phyloP scores from a whole-genome alignment of 2,329 filamentous ascomycete genomes.

The Juglanconis juglandina region DNA sequence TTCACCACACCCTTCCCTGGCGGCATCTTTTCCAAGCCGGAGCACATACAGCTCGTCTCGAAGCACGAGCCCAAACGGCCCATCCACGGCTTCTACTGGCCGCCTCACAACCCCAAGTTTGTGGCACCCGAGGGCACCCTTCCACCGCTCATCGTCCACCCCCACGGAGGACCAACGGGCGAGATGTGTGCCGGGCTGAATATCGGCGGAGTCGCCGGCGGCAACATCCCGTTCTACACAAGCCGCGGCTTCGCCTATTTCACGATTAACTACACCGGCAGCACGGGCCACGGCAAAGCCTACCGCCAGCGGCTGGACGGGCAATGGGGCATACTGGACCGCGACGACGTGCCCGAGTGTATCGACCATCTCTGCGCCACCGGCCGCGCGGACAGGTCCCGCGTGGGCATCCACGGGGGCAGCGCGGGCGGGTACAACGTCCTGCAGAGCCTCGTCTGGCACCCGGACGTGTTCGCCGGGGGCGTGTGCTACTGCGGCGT shows the following conservation, averaged over 20 bases:
- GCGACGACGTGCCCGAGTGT: conserved; percentile 46
- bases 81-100: conserved; percentile 46
- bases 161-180: conserved; percentile 51
- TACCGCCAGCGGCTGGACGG: conserved; percentile 49
- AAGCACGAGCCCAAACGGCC: conserved; percentile 27
- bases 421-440: conserved; percentile 54
- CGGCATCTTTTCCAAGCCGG: conserved; percentile 32
- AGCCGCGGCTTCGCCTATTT: conserved; percentile 51
- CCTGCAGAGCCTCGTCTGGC: conserved; percentile 44
- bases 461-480: conserved; percentile 44
- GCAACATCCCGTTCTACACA: conserved; percentile 48
- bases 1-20: conserved; percentile 29
- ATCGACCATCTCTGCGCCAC: conserved; percentile 38
- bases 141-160: conserved; percentile 47
- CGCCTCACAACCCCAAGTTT: conserved; percentile 45
- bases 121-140: conserved; percentile 32
- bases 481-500: conserved; percentile 51
- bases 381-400: conserved; percentile 33
- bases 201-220: conserved; percentile 23
- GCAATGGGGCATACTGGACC: conserved; percentile 49
- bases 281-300: conserved; percentile 45
- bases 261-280: conserved; percentile 51
- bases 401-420: conserved; percentile 46
- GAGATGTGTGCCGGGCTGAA: conserved; percentile 40
- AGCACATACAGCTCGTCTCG: conserved; percentile 30